Evolutionary conservation across 768 basidiomycete species (phyloP).

Genomic region (Filobasidium floriforme): DNA sequence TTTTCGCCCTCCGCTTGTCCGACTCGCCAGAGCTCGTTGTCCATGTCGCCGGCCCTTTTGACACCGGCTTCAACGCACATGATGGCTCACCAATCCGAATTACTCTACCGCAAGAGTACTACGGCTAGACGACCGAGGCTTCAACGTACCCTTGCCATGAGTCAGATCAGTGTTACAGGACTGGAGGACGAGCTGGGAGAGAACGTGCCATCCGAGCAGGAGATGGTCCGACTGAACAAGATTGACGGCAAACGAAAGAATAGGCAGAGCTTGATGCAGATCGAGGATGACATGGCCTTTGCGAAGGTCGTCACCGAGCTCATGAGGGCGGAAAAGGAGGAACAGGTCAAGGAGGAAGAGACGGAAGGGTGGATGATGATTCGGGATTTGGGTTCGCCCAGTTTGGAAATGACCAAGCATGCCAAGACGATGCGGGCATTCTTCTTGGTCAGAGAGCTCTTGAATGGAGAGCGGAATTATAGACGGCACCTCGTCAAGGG

Average conservation of each 20-base stretch:
- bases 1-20: neutral
- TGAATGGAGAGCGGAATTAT: conserved; percentile 17
- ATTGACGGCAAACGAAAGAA: conserved; percentile 9
- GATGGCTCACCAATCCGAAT: neutral
- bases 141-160: conserved; percentile 2
- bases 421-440: conserved; percentile 10
- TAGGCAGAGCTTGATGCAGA: conserved; percentile 21
- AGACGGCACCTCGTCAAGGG: conserved; percentile 7
- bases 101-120: conserved; percentile 5
- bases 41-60: neutral
- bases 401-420: conserved; percentile 5
- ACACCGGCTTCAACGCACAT: neutral
- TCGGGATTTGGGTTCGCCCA: neutral
- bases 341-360: conserved; percentile 1
- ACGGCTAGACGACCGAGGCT: neutral
- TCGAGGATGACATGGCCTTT: conserved; percentile 20
- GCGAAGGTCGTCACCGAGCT: conserved; percentile 15
- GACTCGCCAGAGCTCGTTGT: neutral
- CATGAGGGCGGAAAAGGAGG: conserved; percentile 7
- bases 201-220: neutral
- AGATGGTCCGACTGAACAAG: neutral
- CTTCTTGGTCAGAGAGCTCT: conserved; percentile 18
- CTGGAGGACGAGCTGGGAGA: neutral
- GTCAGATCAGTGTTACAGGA: neutral
- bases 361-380: neutral